These are phyloP conservation scores for Withania somnifera DNA, from an alignment of 305 asterid species.

Conservation along the genomic window DNA sequence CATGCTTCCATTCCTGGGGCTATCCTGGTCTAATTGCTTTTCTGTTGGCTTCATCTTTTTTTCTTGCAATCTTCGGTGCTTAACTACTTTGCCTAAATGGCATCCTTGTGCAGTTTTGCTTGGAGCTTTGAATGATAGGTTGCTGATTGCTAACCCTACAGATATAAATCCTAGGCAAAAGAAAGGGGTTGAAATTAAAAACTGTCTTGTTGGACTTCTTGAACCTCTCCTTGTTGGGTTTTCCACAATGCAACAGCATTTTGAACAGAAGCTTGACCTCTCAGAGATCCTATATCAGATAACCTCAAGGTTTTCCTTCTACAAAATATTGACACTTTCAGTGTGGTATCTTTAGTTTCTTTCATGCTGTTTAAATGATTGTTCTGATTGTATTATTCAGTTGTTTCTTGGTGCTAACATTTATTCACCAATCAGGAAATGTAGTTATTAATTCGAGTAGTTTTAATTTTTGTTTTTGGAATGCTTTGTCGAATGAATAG, in stretches of 20 bases:
- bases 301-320: constrained; percentile 68
- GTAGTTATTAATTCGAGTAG: not conserved
- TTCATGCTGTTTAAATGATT: not conserved
- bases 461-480: not conserved
- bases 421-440: not conserved
- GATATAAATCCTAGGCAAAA: constrained; percentile 87
- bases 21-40: not conserved
- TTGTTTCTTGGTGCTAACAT: not conserved
- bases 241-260: constrained; percentile 93
- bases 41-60: not conserved
- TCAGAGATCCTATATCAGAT: constrained; percentile 96
- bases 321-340: not conserved
- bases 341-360: not conserved
- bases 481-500: not conserved
- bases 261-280: constrained; percentile 98
- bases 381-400: not conserved
- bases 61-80: constrained; percentile 2
- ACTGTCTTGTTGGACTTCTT: constrained; percentile 91
- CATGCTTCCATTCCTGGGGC: not conserved
- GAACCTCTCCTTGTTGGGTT: constrained; percentile 99
- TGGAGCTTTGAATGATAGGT: constrained; percentile 94
- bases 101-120: constrained; percentile 55
- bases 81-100: constrained; percentile 6
- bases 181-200: constrained; percentile 89
- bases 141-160: constrained; percentile 72